Percentiles rank a stretch among this genome's conserved stretches.
Evolutionary conservation across 768 basidiomycete genomes (phyloP).

Genomic region (Kwoniella mangroviensis): DNA sequence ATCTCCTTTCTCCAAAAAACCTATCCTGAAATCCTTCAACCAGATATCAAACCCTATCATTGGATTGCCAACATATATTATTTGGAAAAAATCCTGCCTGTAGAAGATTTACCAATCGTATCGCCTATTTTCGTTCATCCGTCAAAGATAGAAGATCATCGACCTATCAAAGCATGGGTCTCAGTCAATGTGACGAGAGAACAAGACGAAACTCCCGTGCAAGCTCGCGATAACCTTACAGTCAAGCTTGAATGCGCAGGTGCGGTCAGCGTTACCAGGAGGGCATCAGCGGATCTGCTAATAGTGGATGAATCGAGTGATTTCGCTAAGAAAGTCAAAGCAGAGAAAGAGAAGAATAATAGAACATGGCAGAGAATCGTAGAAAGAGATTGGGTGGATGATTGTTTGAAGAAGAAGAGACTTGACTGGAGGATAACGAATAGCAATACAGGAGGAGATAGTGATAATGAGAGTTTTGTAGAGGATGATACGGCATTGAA

Average conservation of each 20-base stretch:
- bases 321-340: constrained; percentile 29
- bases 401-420: constrained; percentile 24
- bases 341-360: constrained; percentile 29
- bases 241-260: constrained; percentile 28
- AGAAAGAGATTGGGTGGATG: constrained; percentile 51
- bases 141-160: neutral
- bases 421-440: constrained; percentile 28
- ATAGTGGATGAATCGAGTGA: constrained; percentile 33
- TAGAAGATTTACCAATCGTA: constrained; percentile 2
- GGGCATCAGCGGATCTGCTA: constrained; percentile 40
- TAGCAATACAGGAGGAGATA: neutral
- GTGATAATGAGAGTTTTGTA: constrained; percentile 30
- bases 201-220: constrained; percentile 26
- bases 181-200: constrained; percentile 37
- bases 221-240: constrained; percentile 19
- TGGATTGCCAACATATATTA: constrained; percentile 31
- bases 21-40: constrained; percentile 24
- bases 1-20: constrained; percentile 6
- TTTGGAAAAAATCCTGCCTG: neutral
- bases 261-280: constrained; percentile 34
- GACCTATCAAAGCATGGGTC: constrained; percentile 43
- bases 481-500: constrained; percentile 31
- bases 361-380: constrained; percentile 39
- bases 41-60: constrained; percentile 37
- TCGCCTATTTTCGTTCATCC: constrained; percentile 35